Evolutionary conservation across 139 green algal genomes (phyloP).

Genomic region (Chlorella sp.): DNA sequence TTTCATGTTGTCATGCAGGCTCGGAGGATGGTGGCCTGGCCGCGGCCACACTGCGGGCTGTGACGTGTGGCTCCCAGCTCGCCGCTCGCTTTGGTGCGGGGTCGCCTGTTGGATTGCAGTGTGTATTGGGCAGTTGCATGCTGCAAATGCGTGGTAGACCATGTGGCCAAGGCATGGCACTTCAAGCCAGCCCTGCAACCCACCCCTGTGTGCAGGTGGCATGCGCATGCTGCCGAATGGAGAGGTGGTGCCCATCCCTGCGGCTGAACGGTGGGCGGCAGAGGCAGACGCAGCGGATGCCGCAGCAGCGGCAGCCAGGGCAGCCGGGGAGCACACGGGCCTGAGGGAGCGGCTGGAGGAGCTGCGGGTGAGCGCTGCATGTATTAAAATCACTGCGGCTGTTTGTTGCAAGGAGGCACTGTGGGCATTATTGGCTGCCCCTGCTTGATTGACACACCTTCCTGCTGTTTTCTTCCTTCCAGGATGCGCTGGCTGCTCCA

Average conservation of each 20-base stretch:
- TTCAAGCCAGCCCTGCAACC: neutral
- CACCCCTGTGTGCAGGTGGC: constrained; percentile 8
- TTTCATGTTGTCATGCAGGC: neutral
- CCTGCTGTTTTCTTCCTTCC: too few species aligned
- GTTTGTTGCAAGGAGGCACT: too few species aligned
- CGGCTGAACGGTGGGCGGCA: constrained; percentile 2
- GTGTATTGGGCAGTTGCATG: neutral
- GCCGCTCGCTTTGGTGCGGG: constrained; percentile 58
- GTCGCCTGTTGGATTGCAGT: neutral
- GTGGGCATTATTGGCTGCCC: too few species aligned
- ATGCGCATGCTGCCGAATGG: constrained; percentile 81
- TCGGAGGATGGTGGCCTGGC: constrained; percentile 56
- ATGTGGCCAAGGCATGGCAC: neutral
- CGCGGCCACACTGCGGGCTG: constrained; percentile 56
- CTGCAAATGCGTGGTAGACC: neutral
- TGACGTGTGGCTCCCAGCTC: constrained; percentile 65
- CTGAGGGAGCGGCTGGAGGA: neutral
- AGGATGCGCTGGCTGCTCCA: too few species aligned
- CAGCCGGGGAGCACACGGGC: neutral
- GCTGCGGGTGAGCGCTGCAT: too few species aligned
- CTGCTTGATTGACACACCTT: too few species aligned
- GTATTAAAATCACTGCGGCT: too few species aligned
- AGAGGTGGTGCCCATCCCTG: constrained; percentile 51
- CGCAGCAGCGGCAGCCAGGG: neutral
- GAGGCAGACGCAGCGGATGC: neutral